phyloP scores from a whole-genome alignment of 2,329 filamentous ascomycete species.

The Colletotrichum lupini region DNA sequence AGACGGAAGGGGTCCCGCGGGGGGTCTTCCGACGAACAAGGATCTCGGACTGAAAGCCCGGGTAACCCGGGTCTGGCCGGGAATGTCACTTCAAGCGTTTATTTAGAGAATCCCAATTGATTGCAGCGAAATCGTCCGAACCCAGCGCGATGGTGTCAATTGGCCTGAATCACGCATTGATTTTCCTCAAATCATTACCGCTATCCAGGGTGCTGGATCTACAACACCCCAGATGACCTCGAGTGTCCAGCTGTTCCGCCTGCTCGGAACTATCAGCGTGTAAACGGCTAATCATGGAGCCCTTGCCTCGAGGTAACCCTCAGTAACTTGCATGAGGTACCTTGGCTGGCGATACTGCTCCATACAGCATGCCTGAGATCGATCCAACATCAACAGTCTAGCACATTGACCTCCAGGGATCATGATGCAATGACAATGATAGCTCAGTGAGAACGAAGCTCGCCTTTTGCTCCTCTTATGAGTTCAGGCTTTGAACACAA shows the following conservation, averaged over 20 bases:
- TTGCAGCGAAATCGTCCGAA: background rate
- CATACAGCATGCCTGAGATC: too few species aligned
- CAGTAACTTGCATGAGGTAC: too few species aligned
- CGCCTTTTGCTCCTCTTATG: too few species aligned
- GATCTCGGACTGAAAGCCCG: background rate
- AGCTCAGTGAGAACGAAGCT: too few species aligned
- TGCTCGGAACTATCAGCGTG: background rate
- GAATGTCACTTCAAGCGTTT: background rate
- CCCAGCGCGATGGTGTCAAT: background rate
- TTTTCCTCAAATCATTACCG: background rate
- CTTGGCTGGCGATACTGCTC: too few species aligned
- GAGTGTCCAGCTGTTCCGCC: background rate
- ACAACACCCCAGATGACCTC: background rate
- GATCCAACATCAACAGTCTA: too few species aligned
- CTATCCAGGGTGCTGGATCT: background rate
- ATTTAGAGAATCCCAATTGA: background rate
- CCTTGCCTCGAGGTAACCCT: background rate
- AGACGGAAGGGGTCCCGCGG: conserved; percentile 25
- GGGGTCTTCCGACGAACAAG: conserved; percentile 7
- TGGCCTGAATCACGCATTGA: background rate
- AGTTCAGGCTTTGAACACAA: too few species aligned
- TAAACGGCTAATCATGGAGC: background rate
- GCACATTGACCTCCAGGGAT: too few species aligned
- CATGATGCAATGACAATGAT: too few species aligned
- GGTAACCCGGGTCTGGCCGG: conserved; percentile 10